These are phyloP conservation scores for Daucus carota DNA, from an alignment of 129 eudicot species.

Conservation along the genomic window DH1_v3.0 NC_030383.2:62792501-62793000, in stretches of 20 bases:
- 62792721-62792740: not conserved
- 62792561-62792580: not conserved
- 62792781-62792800: not conserved
- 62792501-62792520: not conserved
- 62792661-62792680: not conserved
- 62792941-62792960: conserved; percentile 6
- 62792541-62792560: not conserved
- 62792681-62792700: not conserved
- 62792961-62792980: conserved; percentile 2
- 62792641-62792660: not conserved
- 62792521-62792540: not conserved
- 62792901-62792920: not conserved
- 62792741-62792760: not conserved
- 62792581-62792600: not conserved
- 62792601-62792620: not conserved
- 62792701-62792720: not conserved
- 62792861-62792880: not conserved
- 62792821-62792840: not conserved
- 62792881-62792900: not conserved
- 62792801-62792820: not conserved
- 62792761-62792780: not conserved
- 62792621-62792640: no score
- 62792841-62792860: not conserved
- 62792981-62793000: not conserved
- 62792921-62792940: not conserved